These are phyloP conservation scores for Cucurbitaria berberidis DNA, from an alignment of 2,329 filamentous ascomycete genomes.

Conservation along the genomic window DNA sequence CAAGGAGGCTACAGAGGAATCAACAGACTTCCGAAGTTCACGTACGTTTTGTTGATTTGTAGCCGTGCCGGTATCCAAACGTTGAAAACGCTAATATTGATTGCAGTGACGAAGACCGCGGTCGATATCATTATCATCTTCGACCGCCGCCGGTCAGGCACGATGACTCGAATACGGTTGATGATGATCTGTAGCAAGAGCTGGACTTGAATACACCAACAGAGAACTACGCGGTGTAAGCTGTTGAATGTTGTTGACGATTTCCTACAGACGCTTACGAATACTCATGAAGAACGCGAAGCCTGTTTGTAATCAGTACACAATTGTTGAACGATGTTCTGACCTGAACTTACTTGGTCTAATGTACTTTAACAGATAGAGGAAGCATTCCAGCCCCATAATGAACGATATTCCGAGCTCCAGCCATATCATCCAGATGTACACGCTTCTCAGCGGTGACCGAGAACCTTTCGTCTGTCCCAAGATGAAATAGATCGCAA, in stretches of 20 bases:
- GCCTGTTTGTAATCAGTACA: slow-evolving; percentile 23
- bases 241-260: background rate
- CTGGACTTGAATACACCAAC: slow-evolving; percentile 49
- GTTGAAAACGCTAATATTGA: slow-evolving; percentile 48
- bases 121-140: slow-evolving; percentile 46
- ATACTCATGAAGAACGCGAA: slow-evolving; percentile 45
- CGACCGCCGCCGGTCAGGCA: slow-evolving; percentile 39
- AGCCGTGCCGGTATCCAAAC: slow-evolving; percentile 52
- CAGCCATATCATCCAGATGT: slow-evolving; percentile 58
- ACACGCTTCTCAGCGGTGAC: slow-evolving; percentile 46
- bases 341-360: slow-evolving; percentile 38
- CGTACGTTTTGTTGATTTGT: slow-evolving; percentile 34
- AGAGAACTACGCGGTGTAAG: slow-evolving; percentile 34
- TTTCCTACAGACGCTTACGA: slow-evolving; percentile 15
- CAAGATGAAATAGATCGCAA: slow-evolving; percentile 45
- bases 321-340: background rate
- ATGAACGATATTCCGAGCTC: slow-evolving; percentile 53
- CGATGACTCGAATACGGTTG: slow-evolving; percentile 48
- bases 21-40: background rate
- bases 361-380: slow-evolving; percentile 44
- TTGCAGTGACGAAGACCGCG: slow-evolving; percentile 45
- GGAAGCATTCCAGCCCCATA: slow-evolving; percentile 51
- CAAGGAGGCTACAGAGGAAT: background rate
- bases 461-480: slow-evolving; percentile 35
- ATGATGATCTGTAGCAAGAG: slow-evolving; percentile 51